Conservation (phyloP, 345 rosid species). For the Nasturtium officinale region DNA sequence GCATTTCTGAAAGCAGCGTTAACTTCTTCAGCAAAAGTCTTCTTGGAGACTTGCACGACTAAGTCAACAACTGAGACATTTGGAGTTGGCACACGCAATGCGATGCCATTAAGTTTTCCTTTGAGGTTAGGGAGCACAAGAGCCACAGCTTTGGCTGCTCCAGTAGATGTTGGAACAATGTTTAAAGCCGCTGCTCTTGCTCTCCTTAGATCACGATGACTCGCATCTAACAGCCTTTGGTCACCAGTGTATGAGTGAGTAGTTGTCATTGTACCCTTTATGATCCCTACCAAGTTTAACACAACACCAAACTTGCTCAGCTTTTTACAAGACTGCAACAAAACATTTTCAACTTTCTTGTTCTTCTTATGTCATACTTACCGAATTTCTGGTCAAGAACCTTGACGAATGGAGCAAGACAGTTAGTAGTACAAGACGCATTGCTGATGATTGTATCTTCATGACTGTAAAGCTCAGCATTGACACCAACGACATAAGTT, state of each 20-base stretch:
- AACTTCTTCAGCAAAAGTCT: conserved; percentile 95
- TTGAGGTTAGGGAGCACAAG: conserved; percentile 91
- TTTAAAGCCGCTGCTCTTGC: conserved; percentile 98
- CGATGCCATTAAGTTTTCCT: conserved; percentile 96
- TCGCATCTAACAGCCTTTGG: conserved; percentile 90
- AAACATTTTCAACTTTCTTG: neutral
- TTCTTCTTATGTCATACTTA: conserved; percentile 35
- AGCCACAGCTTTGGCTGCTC: conserved; percentile 99
- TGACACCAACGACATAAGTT: conserved; percentile 92
- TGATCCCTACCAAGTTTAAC: conserved; percentile 62
- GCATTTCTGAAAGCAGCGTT: conserved; percentile 90
- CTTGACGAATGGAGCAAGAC: conserved; percentile 99
- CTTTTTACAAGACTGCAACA: neutral
- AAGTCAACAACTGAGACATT: conserved; percentile 97
- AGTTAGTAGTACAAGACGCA: conserved; percentile 99
- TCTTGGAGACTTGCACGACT: conserved; percentile 92
- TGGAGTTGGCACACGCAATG: conserved; percentile 97
- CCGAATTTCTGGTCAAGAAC: conserved; percentile 97
- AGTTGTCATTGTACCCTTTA: conserved; percentile 99
- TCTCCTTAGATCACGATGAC: conserved; percentile 96
- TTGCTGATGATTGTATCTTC: conserved; percentile 90
- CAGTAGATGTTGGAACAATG: conserved; percentile 97
- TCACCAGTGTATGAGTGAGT: conserved; percentile 99
- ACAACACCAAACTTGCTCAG: conserved; percentile 14
- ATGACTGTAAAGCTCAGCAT: conserved; percentile 74